Conservation (phyloP, 1,284 basidiomycete genomes). For the Lentinus polychrous region DNA sequence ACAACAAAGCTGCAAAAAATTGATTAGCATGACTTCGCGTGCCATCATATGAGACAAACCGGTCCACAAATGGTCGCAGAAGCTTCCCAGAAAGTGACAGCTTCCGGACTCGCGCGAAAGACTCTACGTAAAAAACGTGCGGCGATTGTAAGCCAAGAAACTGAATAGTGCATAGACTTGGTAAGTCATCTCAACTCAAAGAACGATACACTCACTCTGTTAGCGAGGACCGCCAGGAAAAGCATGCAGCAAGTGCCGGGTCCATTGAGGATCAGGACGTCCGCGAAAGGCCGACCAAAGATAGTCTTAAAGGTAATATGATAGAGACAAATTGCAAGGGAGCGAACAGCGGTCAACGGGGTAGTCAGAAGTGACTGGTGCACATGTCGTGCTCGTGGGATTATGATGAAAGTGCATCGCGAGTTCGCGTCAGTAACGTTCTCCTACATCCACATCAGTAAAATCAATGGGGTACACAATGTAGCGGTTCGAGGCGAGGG, state of each 20-base stretch:
- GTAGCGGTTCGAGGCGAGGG: slow-evolving; percentile 8
- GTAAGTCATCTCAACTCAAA: slow-evolving; percentile 5
- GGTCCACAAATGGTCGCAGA: slow-evolving; percentile 76
- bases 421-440: slow-evolving; percentile 11
- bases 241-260: slow-evolving; percentile 91
- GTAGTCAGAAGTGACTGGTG: slow-evolving; percentile 73
- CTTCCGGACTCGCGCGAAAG: slow-evolving; percentile 82
- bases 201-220: slow-evolving; percentile 51
- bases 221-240: slow-evolving; percentile 65
- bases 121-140: slow-evolving; percentile 85
- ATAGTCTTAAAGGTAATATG: slow-evolving; percentile 48
- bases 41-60: slow-evolving; percentile 34
- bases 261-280: slow-evolving; percentile 87
- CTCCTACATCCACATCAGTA: slow-evolving; percentile 9
- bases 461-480: slow-evolving; percentile 10
- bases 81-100: slow-evolving; percentile 85
- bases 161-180: slow-evolving; percentile 33
- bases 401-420: slow-evolving; percentile 48
- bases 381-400: slow-evolving; percentile 83
- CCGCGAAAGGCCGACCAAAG: slow-evolving; percentile 45
- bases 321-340: slow-evolving; percentile 53
- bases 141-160: slow-evolving; percentile 72
- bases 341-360: slow-evolving; percentile 53
- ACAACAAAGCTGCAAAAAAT: slow-evolving; percentile 61
- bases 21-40: background rate